Conservation (phyloP, 768 basidiomycete species). For the Suillus ampliporus region DNA sequence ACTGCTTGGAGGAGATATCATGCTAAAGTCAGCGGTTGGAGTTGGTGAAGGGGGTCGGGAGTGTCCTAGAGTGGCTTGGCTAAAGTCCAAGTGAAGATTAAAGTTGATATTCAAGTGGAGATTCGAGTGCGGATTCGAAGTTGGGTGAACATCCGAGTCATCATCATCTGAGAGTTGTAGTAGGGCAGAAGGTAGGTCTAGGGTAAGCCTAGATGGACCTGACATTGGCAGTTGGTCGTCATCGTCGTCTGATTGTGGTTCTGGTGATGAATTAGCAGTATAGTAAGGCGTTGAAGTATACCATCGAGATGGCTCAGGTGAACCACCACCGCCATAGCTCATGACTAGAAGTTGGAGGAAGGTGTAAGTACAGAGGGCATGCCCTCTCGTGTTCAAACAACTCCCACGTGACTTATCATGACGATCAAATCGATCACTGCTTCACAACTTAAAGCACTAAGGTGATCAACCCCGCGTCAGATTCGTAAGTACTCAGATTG, state of each 20-base stretch:
- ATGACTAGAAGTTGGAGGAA: too few species aligned
- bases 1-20: constrained; percentile 48
- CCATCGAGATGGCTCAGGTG: neutral
- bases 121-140: constrained; percentile 24
- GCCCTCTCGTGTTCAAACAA: too few species aligned
- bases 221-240: neutral
- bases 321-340: neutral
- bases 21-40: constrained; percentile 51
- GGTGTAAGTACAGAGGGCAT: too few species aligned
- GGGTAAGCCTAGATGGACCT: neutral
- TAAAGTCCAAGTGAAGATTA: constrained; percentile 12
- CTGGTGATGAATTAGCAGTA: constrained; percentile 37
- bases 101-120: constrained; percentile 29
- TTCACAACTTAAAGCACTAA: too few species aligned
- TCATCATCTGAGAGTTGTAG: constrained; percentile 3
- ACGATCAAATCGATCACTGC: too few species aligned
- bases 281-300: constrained; percentile 40
- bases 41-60: constrained; percentile 50
- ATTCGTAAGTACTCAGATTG: too few species aligned
- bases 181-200: neutral
- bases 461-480: too few species aligned
- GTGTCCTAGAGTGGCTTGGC: constrained; percentile 7
- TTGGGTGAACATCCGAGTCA: constrained; percentile 34
- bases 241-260: constrained; percentile 22
- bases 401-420: too few species aligned